Conservation (phyloP, 768 basidiomycete genomes). For the Lactifluus rugatus region DNA sequence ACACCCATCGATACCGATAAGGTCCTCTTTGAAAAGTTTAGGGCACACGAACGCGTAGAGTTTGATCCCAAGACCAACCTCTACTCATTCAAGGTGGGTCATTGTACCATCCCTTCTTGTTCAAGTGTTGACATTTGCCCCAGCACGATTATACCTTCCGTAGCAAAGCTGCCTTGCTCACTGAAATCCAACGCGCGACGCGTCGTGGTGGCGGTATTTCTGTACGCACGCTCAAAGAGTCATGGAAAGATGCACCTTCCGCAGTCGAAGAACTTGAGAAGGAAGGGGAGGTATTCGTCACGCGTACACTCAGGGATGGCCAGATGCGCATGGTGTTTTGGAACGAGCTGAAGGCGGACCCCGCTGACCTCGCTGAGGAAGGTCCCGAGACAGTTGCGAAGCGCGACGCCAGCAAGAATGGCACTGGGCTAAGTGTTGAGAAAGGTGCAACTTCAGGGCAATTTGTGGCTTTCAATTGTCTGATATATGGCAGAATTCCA, state of each 20-base stretch:
- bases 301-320: constrained; percentile 73
- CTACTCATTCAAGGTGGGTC: constrained; percentile 72
- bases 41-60: constrained; percentile 65
- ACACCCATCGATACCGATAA: constrained; percentile 67
- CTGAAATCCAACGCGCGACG: constrained; percentile 78
- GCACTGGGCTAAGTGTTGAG: constrained; percentile 63
- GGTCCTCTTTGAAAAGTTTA: constrained; percentile 71
- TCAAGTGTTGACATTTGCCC: neutral
- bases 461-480: neutral
- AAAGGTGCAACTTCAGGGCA: constrained; percentile 45
- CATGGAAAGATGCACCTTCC: constrained; percentile 79
- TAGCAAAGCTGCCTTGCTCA: constrained; percentile 73
- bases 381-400: constrained; percentile 10
- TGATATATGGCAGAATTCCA: constrained; percentile 53
- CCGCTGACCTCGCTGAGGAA: constrained; percentile 11
- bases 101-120: neutral
- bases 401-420: constrained; percentile 38
- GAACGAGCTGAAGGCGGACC: constrained; percentile 74
- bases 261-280: constrained; percentile 86
- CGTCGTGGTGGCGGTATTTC: constrained; percentile 78
- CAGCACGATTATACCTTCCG: constrained; percentile 84
- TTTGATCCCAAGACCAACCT: constrained; percentile 79
- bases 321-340: constrained; percentile 80
- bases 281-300: constrained; percentile 83
- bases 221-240: constrained; percentile 77